Evolutionary conservation across 305 asterid species (phyloP).

Genomic region (Fraxinus dipetala): DNA sequence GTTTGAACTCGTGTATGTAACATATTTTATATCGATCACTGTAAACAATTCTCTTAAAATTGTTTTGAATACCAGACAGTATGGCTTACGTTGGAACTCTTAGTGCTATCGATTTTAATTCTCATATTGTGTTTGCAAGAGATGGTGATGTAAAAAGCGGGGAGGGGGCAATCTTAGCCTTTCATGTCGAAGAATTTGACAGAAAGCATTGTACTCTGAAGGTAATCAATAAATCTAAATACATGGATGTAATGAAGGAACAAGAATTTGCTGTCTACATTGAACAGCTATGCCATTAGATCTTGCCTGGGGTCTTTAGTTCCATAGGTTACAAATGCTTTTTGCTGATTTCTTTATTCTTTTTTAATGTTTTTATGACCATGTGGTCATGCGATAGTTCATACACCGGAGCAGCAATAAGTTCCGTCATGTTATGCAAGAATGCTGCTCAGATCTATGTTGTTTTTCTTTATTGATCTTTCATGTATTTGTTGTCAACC

Average conservation of each 20-base stretch:
- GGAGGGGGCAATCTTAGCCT: conserved; percentile 48
- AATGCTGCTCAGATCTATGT: not conserved
- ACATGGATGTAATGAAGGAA: conserved; percentile 28
- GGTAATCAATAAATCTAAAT: conserved; percentile 48
- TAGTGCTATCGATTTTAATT: conserved; percentile 37
- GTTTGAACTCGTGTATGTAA: conserved; percentile 45
- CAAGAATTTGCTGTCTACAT: conserved; percentile 27
- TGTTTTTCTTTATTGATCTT: not conserved
- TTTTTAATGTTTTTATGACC: not conserved
- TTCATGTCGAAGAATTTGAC: conserved; percentile 53
- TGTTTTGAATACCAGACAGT: conserved; percentile 36
- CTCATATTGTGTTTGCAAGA: conserved; percentile 68
- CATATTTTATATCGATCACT: conserved; percentile 38
- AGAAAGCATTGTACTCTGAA: conserved; percentile 36
- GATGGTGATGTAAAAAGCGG: conserved; percentile 54
- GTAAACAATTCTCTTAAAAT: conserved; percentile 43
- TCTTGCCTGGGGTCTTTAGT: not conserved
- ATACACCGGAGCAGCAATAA: not conserved
- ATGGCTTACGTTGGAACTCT: conserved; percentile 25
- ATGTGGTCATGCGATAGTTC: not conserved
- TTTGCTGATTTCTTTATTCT: not conserved
- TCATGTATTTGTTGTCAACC: not conserved
- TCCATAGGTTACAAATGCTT: not conserved
- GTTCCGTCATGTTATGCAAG: not conserved
- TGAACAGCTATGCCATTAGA: conserved; percentile 17